These are phyloP conservation scores for Gigaspora rosea DNA, from an alignment of 192 early-diverging fungal species.

Conservation along the genomic window DNA sequence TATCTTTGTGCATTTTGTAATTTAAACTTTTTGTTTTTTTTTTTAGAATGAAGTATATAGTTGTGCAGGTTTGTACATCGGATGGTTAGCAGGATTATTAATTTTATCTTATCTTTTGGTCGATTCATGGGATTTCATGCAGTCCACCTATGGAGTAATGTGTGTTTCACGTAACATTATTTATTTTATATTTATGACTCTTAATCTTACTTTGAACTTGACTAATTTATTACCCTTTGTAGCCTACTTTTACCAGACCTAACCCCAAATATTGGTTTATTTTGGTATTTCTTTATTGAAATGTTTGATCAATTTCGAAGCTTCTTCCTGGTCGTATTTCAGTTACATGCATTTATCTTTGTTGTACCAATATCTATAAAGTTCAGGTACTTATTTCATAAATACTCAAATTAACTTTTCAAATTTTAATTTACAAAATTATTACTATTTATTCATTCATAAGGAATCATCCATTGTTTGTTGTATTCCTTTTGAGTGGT, in stretches of 20 bases:
- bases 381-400: slow-evolving; percentile 57
- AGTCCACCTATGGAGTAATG: slow-evolving; percentile 72
- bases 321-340: slow-evolving; percentile 94
- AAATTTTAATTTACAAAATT: neutral
- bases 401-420: neutral
- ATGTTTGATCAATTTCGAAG: slow-evolving; percentile 98
- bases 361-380: slow-evolving; percentile 78
- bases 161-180: slow-evolving; percentile 49
- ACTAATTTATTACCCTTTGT: neutral
- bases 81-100: slow-evolving; percentile 52
- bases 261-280: slow-evolving; percentile 94
- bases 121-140: slow-evolving; percentile 71
- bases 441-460: neutral
- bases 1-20: neutral
- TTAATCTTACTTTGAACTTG: neutral
- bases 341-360: slow-evolving; percentile 91
- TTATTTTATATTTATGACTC: slow-evolving; percentile 5
- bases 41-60: slow-evolving; percentile 23
- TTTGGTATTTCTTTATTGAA: slow-evolving; percentile 99
- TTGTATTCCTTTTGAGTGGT: slow-evolving; percentile 64
- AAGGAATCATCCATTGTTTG: slow-evolving; percentile 82
- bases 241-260: slow-evolving; percentile 81
- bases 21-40: slow-evolving; percentile 12
- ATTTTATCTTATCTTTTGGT: slow-evolving; percentile 59
- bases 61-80: slow-evolving; percentile 39